Evolutionary conservation across 2,329 filamentous ascomycete genomes (phyloP).

Genomic region (Fusarium beomiforme): DNA sequence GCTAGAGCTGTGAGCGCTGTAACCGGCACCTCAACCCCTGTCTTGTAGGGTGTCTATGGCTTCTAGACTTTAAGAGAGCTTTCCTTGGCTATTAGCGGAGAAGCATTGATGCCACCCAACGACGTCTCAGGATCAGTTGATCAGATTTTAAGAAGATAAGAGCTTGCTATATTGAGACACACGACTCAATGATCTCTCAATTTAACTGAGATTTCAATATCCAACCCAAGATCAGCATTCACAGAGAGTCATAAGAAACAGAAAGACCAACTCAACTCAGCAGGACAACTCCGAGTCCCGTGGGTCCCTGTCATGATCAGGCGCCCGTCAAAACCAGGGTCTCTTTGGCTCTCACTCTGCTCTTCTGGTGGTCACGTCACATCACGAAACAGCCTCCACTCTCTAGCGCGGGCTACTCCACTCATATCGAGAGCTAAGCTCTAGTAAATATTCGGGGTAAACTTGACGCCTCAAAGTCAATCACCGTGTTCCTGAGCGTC

Average conservation of each 20-base stretch:
- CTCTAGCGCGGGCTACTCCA: slow-evolving; percentile 6
- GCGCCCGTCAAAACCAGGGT: slow-evolving; percentile 27
- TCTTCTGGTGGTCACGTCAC: slow-evolving; percentile 26
- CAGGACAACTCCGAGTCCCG: slow-evolving; percentile 19
- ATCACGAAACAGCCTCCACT: slow-evolving; percentile 18
- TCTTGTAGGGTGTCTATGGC: not conserved
- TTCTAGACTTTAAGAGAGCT: not conserved
- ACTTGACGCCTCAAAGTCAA: slow-evolving; percentile 13
- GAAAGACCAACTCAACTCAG: slow-evolving; percentile 5
- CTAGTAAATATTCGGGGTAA: slow-evolving; percentile 12
- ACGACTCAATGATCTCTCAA: not conserved
- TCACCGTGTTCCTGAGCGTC: slow-evolving; percentile 3
- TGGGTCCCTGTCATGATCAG: slow-evolving; percentile 31
- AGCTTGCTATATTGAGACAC: not conserved
- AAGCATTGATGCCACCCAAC: not conserved
- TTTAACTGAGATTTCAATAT: not conserved
- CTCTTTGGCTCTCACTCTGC: not conserved
- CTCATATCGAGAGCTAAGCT: slow-evolving; percentile 5
- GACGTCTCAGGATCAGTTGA: slow-evolving; percentile 29
- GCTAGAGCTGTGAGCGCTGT: slow-evolving; percentile 18
- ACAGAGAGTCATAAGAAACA: not conserved
- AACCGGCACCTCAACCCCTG: slow-evolving; percentile 10
- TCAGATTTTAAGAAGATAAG: not conserved
- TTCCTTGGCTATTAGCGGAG: not conserved
- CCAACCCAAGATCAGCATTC: not conserved